Evolutionary conservation across 495 filamentous ascomycete species (phyloP), one percentile per base, ranked within the genome.

Genomic region (Xylaria longipes): DNA sequence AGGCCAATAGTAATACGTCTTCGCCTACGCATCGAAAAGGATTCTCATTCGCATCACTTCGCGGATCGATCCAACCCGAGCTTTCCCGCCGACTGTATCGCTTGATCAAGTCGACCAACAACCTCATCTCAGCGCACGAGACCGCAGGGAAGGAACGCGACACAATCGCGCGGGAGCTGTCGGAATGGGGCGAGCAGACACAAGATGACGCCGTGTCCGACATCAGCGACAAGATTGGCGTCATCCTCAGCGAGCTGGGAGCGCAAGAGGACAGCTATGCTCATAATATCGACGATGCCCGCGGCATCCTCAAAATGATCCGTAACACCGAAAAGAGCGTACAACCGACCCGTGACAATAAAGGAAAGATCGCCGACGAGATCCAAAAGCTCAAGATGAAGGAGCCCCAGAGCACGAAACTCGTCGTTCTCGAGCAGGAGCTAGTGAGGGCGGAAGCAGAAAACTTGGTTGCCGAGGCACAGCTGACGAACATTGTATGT

Each of bases 391-490:
- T 97, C 70, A 97, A 94, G 84, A 87, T 90, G 74, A 97, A 95
- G 82, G 96, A 98, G 76, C 95, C 95, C 1, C 84, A 88, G 70
- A 94, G 89, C 74, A 81, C 91, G 0, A 90, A 89, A 77, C 82
- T 98, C 57, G 88, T 91, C 31, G 91, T 89, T 35, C 85, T 98
- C 52, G 96, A 99, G 86, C 95, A 98, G 84, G 96, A 99, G 85
- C 88, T 99, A 57, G 95, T 98, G 7, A 85, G 96, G 71, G 94
- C 94, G 20, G 97, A 98, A 86, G 96, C 96, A 7, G 94, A 98
- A 85, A 94, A 92, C 72, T 80, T 98, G 68, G 96, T 99, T 74
- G 97, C 96, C 3, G 97, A 99, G 81, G 97, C 97, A 27, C 96
- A 99, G 82, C 85, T 99, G 83, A 95, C 92, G 64, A 98, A 98